Percentiles rank a stretch among this genome's conserved stretches.
These are phyloP conservation scores for Epithemia pelagica DNA, from an alignment of 108 stramenopile species.

Conservation along the genomic window DNA sequence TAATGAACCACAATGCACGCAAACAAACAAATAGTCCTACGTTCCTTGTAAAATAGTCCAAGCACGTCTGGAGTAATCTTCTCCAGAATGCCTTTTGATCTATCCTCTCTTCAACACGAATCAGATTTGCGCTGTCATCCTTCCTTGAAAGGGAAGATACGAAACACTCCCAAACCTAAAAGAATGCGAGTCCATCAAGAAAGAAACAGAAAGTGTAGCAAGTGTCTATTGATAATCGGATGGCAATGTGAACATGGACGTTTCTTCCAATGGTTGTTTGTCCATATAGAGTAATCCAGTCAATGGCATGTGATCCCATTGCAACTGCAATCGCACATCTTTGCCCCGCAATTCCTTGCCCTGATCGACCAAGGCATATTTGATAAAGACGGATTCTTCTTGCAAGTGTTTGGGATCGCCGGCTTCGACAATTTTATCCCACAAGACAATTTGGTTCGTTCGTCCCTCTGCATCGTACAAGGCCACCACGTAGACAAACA, in stretches of 20 bases:
- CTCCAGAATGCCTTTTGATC: too few species aligned
- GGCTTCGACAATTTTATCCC: conserved; percentile 94
- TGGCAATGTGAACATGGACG: conserved; percentile 63
- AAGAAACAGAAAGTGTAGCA: too few species aligned
- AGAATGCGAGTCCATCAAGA: too few species aligned
- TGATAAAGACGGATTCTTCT: conserved; percentile 83
- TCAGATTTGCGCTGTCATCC: too few species aligned
- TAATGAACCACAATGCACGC: too few species aligned
- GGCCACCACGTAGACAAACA: conserved; percentile 91
- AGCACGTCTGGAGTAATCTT: too few species aligned
- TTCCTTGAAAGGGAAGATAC: too few species aligned
- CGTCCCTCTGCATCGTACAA: conserved; percentile 71
- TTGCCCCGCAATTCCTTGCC: conserved; percentile 85
- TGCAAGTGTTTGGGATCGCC: conserved; percentile 65
- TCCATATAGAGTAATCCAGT: conserved; percentile 82
- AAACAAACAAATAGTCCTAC: too few species aligned
- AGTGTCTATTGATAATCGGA: conserved; percentile 64
- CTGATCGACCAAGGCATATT: conserved; percentile 96
- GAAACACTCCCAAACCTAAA: too few species aligned
- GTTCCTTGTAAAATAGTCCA: too few species aligned
- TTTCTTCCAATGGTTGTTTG: conserved; percentile 44
- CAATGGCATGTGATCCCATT: conserved; percentile 99
- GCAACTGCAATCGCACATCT: conserved; percentile 77
- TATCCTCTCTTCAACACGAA: too few species aligned
- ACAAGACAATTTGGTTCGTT: conserved; percentile 89